These are phyloP conservation scores for Maudiozyma pseudohumilis DNA, from an alignment of 805 yeast species.

Conservation along the genomic window DNA sequence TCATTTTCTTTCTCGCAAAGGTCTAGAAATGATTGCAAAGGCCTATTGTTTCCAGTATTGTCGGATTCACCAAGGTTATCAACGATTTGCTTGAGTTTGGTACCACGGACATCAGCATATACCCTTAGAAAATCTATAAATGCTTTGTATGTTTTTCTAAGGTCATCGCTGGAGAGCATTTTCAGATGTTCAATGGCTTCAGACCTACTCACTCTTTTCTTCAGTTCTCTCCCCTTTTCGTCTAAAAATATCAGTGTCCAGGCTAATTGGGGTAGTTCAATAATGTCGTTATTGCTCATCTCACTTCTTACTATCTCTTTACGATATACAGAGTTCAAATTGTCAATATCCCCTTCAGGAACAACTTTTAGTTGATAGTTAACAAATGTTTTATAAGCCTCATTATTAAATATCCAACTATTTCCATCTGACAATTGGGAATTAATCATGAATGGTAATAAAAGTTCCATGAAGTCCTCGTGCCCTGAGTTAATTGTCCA, in stretches of 20 bases:
- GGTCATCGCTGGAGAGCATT: conserved; percentile 3
- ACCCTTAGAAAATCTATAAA: conserved; percentile 7
- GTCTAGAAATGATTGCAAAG: not conserved
- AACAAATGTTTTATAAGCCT: conserved; percentile 8
- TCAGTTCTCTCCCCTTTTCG: conserved; percentile 1
- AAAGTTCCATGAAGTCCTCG: conserved; percentile 8
- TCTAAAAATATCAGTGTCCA: conserved; percentile 11
- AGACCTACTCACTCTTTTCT: conserved; percentile 7
- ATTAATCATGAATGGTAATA: conserved; percentile 13
- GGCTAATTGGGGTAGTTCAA: conserved; percentile 15
- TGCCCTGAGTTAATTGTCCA: conserved; percentile 14
- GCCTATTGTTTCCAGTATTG: too few relatives aligned
- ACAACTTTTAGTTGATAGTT: conserved; percentile 3
- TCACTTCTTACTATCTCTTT: conserved; percentile 5
- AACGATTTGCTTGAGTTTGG: too few relatives aligned
- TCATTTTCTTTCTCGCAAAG: not conserved
- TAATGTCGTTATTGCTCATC: conserved; percentile 7
- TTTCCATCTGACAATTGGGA: not conserved
- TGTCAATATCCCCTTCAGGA: not conserved
- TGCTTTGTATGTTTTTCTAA: conserved; percentile 1
- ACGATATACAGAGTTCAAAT: conserved; percentile 4
- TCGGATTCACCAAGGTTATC: not conserved
- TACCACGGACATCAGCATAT: too few relatives aligned
- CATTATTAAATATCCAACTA: conserved; percentile 10
- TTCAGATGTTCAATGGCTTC: conserved; percentile 8